Conservation (phyloP, 257 asterid species). For the Solanum pinnatisectum region DNA sequence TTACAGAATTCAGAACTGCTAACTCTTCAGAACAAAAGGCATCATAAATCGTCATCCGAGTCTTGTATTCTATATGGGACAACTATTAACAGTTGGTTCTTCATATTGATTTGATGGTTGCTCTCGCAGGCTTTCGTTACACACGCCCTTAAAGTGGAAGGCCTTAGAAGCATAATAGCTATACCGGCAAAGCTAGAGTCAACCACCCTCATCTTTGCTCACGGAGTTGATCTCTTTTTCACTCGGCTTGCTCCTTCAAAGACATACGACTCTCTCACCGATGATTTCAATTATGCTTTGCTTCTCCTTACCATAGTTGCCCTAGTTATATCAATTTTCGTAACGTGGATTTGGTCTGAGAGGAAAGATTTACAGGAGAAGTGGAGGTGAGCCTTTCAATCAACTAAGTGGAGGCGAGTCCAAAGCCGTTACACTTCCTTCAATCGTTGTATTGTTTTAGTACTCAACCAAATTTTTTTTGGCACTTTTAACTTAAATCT, state of each 20-base stretch:
- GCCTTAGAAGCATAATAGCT: constrained; percentile 73
- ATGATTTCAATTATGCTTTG: constrained; percentile 90
- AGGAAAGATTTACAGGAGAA: constrained; percentile 93
- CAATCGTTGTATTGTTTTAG: neutral
- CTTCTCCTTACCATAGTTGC: constrained; percentile 81
- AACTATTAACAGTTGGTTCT: neutral
- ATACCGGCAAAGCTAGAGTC: constrained; percentile 91
- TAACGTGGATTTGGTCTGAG: constrained; percentile 92
- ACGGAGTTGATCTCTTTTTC: constrained; percentile 88
- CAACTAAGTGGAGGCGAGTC: constrained; percentile 5
- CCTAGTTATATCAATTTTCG: constrained; percentile 67
- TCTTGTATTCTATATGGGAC: neutral
- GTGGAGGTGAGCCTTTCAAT: constrained; percentile 61
- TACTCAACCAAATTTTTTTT: neutral
- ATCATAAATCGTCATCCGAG: neutral
- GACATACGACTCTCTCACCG: constrained; percentile 92
- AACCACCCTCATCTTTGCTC: constrained; percentile 81
- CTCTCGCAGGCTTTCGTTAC: constrained; percentile 75
- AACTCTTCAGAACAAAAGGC: neutral
- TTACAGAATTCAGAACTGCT: neutral
- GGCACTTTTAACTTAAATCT: neutral
- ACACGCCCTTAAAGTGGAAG: constrained; percentile 86
- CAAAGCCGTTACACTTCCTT: neutral
- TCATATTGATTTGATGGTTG: neutral
- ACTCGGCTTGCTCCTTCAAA: constrained; percentile 89